These are phyloP conservation scores for Trichoderma sp. DNA, from an alignment of 2,329 filamentous ascomycete genomes.

Conservation along the genomic window DNA sequence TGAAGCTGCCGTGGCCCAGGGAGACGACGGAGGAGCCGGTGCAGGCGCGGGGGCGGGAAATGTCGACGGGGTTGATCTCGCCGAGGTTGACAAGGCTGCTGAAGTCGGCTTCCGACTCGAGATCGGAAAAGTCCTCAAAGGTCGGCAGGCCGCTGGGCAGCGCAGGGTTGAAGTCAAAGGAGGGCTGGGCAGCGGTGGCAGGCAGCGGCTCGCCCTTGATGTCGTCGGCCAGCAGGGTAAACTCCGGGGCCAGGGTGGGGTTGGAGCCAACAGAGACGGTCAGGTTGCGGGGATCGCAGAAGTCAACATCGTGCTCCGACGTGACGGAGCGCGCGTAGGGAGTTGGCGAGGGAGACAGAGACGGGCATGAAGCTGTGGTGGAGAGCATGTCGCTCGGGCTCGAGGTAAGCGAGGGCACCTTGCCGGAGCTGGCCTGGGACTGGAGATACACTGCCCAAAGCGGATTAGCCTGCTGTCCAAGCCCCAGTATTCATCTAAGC, in stretches of 20 bases:
- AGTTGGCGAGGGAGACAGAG: constrained; percentile 83
- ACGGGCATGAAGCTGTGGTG: constrained; percentile 74
- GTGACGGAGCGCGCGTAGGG: constrained; percentile 71
- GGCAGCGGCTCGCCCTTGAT: constrained; percentile 55
- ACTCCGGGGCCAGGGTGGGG: constrained; percentile 59
- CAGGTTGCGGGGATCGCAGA: constrained; percentile 88
- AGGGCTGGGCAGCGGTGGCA: constrained; percentile 48
- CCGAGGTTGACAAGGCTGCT: constrained; percentile 68
- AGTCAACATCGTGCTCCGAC: constrained; percentile 74
- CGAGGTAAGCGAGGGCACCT: constrained; percentile 62
- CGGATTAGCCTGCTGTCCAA: constrained; percentile 43
- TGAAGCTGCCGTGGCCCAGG: constrained; percentile 75
- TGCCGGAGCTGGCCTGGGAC: constrained; percentile 44
- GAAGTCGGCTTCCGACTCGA: constrained; percentile 90
- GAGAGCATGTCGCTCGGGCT: constrained; percentile 73
- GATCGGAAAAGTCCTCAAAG: constrained; percentile 85
- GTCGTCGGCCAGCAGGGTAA: constrained; percentile 68
- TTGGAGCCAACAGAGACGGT: constrained; percentile 64
- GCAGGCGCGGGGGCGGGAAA: constrained; percentile 69
- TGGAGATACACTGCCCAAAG: constrained; percentile 52
- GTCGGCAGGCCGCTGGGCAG: constrained; percentile 63
- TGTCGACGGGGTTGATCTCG: constrained; percentile 53
- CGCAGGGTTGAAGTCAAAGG: constrained; percentile 57
- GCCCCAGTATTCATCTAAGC: constrained; percentile 29
- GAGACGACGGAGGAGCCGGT: constrained; percentile 69